Evolutionary conservation across 345 rosid genomes (phyloP).

Genomic region (Viola odorata): DNA sequence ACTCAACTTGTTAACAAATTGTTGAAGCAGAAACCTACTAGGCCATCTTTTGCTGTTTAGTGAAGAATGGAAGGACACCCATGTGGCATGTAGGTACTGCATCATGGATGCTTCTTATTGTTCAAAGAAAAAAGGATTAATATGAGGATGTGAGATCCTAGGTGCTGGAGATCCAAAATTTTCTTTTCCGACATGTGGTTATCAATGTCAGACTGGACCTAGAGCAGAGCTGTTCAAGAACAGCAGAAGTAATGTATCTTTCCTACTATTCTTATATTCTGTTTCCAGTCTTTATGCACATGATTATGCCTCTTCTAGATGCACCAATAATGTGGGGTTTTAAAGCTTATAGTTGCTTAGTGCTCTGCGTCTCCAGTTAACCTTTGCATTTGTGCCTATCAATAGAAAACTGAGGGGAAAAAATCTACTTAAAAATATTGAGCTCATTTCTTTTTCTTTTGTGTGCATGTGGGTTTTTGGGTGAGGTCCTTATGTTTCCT

Average conservation of each 20-base stretch:
- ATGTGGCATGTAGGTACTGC: slow-evolving; percentile 62
- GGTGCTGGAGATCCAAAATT: slow-evolving; percentile 76
- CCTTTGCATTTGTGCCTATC: no score
- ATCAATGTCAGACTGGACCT: slow-evolving; percentile 52
- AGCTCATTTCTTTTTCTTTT: no score
- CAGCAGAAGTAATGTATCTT: slow-evolving; percentile 59
- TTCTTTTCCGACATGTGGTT: slow-evolving; percentile 74
- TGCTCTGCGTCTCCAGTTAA: no score
- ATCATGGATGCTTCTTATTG: slow-evolving; percentile 29
- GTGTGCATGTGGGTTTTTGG: no score
- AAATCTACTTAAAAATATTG: no score
- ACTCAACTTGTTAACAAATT: no score
- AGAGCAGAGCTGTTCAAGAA: slow-evolving; percentile 44
- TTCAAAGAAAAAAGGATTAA: slow-evolving; percentile 46
- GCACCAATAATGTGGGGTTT: slow-evolving; percentile 1
- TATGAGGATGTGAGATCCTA: slow-evolving; percentile 62
- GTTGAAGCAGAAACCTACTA: slow-evolving; percentile 66
- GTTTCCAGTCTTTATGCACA: background rate
- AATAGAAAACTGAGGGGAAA: no score
- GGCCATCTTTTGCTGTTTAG: slow-evolving; percentile 73
- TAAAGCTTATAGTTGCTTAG: no score
- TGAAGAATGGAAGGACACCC: slow-evolving; percentile 49
- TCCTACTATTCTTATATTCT: background rate
- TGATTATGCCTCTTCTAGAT: no score
- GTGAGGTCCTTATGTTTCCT: no score